Percentiles rank a stretch among this genome's conserved stretches.
Evolutionary conservation across 176 grass and related monocot species (phyloP).

Genomic region (Aegilops sharonensis): DNA sequence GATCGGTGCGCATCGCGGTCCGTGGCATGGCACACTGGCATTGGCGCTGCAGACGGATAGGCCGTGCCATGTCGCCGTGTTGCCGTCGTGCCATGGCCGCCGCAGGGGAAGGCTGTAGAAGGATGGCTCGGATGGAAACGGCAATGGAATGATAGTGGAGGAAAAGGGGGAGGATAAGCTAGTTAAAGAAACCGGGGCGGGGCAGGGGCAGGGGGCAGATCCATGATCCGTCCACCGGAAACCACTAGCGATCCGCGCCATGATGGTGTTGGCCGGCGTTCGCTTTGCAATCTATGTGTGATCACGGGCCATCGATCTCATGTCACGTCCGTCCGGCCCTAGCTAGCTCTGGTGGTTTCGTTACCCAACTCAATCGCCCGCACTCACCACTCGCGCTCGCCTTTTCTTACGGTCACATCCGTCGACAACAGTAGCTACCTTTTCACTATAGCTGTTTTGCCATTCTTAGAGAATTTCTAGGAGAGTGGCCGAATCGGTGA

Average conservation of each 20-base stretch:
- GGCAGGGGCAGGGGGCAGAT: neutral
- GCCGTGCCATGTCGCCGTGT: neutral
- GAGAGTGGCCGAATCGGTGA: no score
- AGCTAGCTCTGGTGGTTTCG: neutral
- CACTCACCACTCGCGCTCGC: neutral
- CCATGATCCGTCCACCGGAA: neutral
- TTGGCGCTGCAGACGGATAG: neutral
- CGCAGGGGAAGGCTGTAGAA: neutral
- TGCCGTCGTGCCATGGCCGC: neutral
- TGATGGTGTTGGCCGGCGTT: neutral
- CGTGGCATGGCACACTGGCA: neutral
- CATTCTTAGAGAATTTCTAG: neutral
- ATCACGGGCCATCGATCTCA: neutral
- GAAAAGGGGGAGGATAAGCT: conserved; percentile 4
- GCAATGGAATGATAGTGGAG: conserved; percentile 17
- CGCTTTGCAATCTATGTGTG: neutral
- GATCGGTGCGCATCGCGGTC: conserved; percentile 6
- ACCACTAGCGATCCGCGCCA: conserved; percentile 5
- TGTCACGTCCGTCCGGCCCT: conserved; percentile 10
- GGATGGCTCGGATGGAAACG: neutral
- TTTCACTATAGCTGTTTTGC: neutral
- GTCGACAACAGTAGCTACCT: conserved; percentile 34
- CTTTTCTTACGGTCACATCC: conserved; percentile 28
- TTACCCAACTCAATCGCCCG: neutral
- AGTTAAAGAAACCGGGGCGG: neutral